A percentile compares a stretch with the other conserved stretches of the same genome.
Evolutionary conservation across 2,329 filamentous ascomycete species (phyloP).

Genomic region (Tolypocladium endophyticum): DNA sequence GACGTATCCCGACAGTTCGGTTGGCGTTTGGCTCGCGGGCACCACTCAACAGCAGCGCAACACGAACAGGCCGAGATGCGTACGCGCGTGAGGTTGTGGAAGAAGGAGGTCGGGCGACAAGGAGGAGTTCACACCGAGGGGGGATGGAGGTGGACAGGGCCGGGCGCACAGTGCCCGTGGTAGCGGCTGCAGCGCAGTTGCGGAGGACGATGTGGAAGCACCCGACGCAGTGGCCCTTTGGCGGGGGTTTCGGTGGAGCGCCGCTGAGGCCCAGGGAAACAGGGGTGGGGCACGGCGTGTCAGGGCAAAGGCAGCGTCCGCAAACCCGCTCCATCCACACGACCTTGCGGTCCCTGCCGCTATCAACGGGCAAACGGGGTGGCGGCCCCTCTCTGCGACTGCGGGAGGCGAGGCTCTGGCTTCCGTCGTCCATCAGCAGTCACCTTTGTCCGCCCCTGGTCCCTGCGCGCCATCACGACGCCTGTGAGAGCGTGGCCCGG

Average conservation of each 20-base stretch:
- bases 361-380: not conserved
- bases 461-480: not conserved
- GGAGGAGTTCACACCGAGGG: not conserved
- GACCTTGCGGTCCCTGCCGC: not conserved
- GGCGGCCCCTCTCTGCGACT: not conserved
- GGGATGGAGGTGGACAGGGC: not conserved
- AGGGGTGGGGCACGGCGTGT: constrained; percentile 1
- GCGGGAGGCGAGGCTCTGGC: not conserved
- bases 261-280: constrained; percentile 6
- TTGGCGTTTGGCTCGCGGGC: not conserved
- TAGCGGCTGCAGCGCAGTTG: not conserved
- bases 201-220: not conserved
- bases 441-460: not conserved
- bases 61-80: not conserved
- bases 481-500: not conserved
- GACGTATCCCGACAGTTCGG: not conserved
- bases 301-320: not conserved
- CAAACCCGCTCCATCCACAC: not conserved
- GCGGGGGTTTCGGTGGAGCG: not conserved
- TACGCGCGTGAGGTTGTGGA: constrained; percentile 5
- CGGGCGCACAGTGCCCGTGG: not conserved
- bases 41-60: not conserved
- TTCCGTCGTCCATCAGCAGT: not conserved
- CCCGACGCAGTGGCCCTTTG: not conserved
- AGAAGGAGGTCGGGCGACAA: constrained; percentile 11